Percentiles rank a stretch among this genome's conserved stretches.
Evolutionary conservation across 2,329 filamentous ascomycete genomes (phyloP).

Genomic region (Trichothecium sympodiale): DNA sequence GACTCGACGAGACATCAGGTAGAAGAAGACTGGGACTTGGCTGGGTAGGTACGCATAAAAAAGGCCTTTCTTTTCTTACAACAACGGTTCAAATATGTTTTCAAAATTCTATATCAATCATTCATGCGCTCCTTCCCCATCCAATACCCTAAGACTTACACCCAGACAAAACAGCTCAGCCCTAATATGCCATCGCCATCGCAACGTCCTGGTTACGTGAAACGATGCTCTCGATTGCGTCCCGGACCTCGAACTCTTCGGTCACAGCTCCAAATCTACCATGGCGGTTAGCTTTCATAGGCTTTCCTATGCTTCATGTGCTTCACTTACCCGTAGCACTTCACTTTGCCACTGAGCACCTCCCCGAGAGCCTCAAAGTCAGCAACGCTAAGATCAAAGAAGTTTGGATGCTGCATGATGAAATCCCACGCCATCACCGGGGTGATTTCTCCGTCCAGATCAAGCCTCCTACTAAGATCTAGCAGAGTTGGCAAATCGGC

Average conservation of each 20-base stretch:
- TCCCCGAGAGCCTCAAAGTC: constrained; percentile 65
- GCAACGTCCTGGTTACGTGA: not conserved
- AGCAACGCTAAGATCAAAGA: constrained; percentile 50
- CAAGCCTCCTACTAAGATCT: constrained; percentile 70
- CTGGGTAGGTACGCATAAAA: too few species aligned
- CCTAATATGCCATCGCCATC: not conserved
- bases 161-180: not conserved
- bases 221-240: constrained; percentile 59
- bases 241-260: constrained; percentile 60
- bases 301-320: too few species aligned
- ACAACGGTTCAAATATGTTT: too few species aligned
- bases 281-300: too few species aligned
- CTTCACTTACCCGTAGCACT: constrained; percentile 85
- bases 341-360: constrained; percentile 67
- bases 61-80: too few species aligned
- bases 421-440: constrained; percentile 92
- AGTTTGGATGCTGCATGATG: constrained; percentile 60
- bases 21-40: too few species aligned
- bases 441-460: constrained; percentile 83
- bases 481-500: constrained; percentile 71
- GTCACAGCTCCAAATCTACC: constrained; percentile 54
- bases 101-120: too few species aligned
- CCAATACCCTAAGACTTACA: too few species aligned
- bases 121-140: too few species aligned
- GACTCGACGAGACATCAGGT: too few species aligned